Conservation (phyloP, 371 early-diverging fungal genomes). For the Sporodiniella umbellata region DNA sequence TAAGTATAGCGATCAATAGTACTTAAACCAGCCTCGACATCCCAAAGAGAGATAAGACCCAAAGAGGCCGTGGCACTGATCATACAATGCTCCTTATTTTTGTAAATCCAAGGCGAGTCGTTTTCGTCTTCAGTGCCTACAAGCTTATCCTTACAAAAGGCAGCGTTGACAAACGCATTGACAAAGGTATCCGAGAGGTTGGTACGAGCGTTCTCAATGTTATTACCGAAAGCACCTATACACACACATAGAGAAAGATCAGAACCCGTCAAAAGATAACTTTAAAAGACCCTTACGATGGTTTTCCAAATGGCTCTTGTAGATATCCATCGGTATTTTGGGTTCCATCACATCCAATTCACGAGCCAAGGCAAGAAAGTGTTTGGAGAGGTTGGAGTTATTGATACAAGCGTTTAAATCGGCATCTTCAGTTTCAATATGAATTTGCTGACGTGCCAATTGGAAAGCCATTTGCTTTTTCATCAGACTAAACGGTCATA, state of each 20-base stretch:
- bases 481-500: constrained; percentile 41
- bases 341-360: constrained; percentile 95
- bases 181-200: constrained; percentile 96
- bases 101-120: constrained; percentile 86
- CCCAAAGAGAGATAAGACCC: constrained; percentile 92
- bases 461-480: constrained; percentile 96
- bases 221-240: constrained; percentile 56
- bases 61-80: constrained; percentile 93
- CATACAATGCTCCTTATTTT: constrained; percentile 96
- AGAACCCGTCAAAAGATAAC: too few species aligned
- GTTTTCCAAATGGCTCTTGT: constrained; percentile 94
- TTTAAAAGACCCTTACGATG: constrained; percentile 53
- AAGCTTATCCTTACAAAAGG: constrained; percentile 93
- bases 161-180: constrained; percentile 97
- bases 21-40: constrained; percentile 86
- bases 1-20: constrained; percentile 94
- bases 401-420: constrained; percentile 83
- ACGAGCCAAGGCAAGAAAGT: constrained; percentile 85
- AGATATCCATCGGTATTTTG: constrained; percentile 96
- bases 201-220: constrained; percentile 91
- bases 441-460: constrained; percentile 88
- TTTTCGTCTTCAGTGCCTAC: constrained; percentile 71
- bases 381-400: constrained; percentile 81
- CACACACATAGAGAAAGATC: too few species aligned
- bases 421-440: constrained; percentile 77